Base-by-base conservation (phyloP, 1,139 yeast species). In the Casaregolazyma suthepensis region DNA sequence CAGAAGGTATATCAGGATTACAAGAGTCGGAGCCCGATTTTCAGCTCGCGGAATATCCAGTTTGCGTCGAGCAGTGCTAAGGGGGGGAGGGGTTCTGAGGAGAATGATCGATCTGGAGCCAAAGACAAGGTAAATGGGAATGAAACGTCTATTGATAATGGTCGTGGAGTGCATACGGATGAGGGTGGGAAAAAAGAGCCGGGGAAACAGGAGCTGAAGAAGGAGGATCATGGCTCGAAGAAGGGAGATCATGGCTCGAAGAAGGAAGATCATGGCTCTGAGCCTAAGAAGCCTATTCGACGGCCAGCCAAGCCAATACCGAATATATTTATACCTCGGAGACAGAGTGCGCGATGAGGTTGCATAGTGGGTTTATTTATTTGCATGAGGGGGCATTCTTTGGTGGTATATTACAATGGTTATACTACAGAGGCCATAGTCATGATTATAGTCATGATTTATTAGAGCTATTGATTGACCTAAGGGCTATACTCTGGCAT, bases 11-110 rank as follows among this genome's bases (percentile, higher is more conserved):
- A 56, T 17, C 56, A 55, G 18, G 50, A 54, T 22, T 64, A 63
- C 26, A 52, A 55, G 43, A 48, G 60, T n/a, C 56, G 59, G 48
- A 66, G 66, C 4, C 61, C 66, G n/a, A 53, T 63, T 26, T 63
- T 64, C 43, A 60, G 66, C 4, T 23, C 56, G 17, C 55, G 55
- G 43, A 63, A 64, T 46, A 57, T 63, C 20, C 59, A 55, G 19
- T 64, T 64, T 50, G 56, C 55, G 2, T 45, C 48, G 15, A 54
- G 31, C 44, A 18, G 12, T n/a, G 40, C 12, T 19, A n/a, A n/a
- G n/a, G 46, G 20, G 22, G 22, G 5, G 3, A 17, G 17, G 10
- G 51, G 22, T 5, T 5, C 37, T 9, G n/a, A 26, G 22, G 38
- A 3, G 5, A 40, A 40, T 18, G 23, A 40, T 15, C 3, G 7